Percentiles rank a stretch among this genome's conserved stretches.
Conservation (phyloP, 768 basidiomycete species). For the Neoboletus brunneissimus region DNA sequence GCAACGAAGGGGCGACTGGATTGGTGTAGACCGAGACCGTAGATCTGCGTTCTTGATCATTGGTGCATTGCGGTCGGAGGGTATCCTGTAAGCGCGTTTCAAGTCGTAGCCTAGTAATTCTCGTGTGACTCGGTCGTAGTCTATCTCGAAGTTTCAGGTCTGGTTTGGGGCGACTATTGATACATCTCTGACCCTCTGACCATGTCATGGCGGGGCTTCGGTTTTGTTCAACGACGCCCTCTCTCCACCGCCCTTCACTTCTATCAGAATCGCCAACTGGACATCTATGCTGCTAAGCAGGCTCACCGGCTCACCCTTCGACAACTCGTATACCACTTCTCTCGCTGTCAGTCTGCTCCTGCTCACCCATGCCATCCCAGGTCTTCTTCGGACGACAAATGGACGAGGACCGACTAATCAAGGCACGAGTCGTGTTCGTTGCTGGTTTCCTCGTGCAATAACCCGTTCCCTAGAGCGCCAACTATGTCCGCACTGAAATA, state of each 20-base stretch:
- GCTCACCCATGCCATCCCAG: conserved; percentile 36
- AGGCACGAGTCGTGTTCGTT: conserved; percentile 39
- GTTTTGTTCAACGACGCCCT: conserved; percentile 17
- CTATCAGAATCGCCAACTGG: conserved; percentile 81
- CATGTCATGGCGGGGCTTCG: conserved; percentile 27
- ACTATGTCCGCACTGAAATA: conserved; percentile 86
- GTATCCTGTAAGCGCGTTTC: conserved; percentile 41
- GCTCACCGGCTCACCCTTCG: conserved; percentile 71
- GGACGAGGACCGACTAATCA: conserved; percentile 73
- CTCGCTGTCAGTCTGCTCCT: background rate
- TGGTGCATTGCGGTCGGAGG: conserved; percentile 71
- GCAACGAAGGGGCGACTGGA: conserved; percentile 64
- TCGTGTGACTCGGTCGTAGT: conserved; percentile 25
- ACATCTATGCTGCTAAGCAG: conserved; percentile 72
- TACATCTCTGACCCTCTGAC: conserved; percentile 8
- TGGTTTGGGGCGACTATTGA: background rate
- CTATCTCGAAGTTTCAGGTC: too few species aligned
- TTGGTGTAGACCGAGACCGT: conserved; percentile 73
- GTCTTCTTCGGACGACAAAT: conserved; percentile 85
- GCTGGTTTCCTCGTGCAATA: background rate
- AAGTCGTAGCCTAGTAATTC: background rate
- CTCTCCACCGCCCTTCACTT: conserved; percentile 55
- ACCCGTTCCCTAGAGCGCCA: conserved; percentile 60
- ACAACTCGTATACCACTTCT: conserved; percentile 58
- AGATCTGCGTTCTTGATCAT: conserved; percentile 78